A percentile compares a stretch with the other conserved stretches of the same genome.
phyloP scores from a whole-genome alignment of 495 filamentous ascomycete genomes.

The Podospora didyma region DNA sequence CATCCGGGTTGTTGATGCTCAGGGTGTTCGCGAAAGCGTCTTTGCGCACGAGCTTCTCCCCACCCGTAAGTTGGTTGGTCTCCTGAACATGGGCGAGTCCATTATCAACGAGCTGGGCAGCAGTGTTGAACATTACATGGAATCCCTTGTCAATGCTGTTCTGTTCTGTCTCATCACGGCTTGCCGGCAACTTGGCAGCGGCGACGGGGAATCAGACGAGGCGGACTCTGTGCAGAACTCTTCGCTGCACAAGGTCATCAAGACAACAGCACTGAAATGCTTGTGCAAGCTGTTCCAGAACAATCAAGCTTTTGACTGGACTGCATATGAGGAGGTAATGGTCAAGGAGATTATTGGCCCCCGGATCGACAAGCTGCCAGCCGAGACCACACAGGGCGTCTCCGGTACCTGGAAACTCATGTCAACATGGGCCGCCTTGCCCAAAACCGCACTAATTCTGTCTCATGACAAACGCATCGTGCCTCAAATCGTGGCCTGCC shows the following conservation, averaged over 20 bases:
- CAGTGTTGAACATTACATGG: slow-evolving; percentile 57
- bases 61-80: slow-evolving; percentile 75
- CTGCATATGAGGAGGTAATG: slow-evolving; percentile 61
- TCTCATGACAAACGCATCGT: slow-evolving; percentile 61
- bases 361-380: slow-evolving; percentile 72
- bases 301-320: slow-evolving; percentile 63
- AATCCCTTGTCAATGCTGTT: slow-evolving; percentile 64
- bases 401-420: slow-evolving; percentile 80
- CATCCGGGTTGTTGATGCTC: slow-evolving; percentile 52
- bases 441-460: slow-evolving; percentile 64
- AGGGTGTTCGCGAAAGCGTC: slow-evolving; percentile 39
- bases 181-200: slow-evolving; percentile 52
- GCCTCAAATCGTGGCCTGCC: slow-evolving; percentile 63
- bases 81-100: slow-evolving; percentile 87
- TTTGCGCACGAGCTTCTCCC: slow-evolving; percentile 54
- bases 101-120: slow-evolving; percentile 77
- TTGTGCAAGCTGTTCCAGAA: slow-evolving; percentile 71
- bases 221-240: slow-evolving; percentile 46
- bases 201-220: slow-evolving; percentile 37
- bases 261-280: slow-evolving; percentile 72
- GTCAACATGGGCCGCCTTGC: slow-evolving; percentile 68
- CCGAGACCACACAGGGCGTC: slow-evolving; percentile 83
- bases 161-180: slow-evolving; percentile 74
- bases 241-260: slow-evolving; percentile 63
- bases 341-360: slow-evolving; percentile 71